A percentile compares a stretch with the other conserved stretches of the same genome.
Conservation (phyloP, 116 monocot species). For the Posidonia oceanica region DNA sequence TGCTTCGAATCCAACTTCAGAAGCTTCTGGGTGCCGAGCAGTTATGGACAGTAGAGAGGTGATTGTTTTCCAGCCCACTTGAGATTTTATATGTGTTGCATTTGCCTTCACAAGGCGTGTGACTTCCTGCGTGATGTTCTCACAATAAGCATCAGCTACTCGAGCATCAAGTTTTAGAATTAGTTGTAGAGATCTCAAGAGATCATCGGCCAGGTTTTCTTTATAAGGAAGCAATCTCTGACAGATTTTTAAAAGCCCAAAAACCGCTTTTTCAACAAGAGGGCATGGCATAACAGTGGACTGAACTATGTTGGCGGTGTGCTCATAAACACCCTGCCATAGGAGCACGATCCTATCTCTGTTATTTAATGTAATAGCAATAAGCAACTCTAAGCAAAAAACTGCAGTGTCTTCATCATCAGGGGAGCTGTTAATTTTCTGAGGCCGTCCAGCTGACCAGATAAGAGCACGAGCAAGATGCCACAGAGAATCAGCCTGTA, state of each 20-base stretch:
- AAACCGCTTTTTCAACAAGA: constrained; percentile 84
- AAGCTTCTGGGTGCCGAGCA: constrained; percentile 75
- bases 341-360: constrained; percentile 62
- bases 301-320: constrained; percentile 72
- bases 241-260: constrained; percentile 62
- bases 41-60: constrained; percentile 65
- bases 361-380: constrained; percentile 68
- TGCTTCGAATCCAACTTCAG: constrained; percentile 77
- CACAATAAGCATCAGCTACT: constrained; percentile 89
- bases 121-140: constrained; percentile 88
- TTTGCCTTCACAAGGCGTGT: constrained; percentile 78
- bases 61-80: constrained; percentile 72
- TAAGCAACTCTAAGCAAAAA: constrained; percentile 74
- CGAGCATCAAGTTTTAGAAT: constrained; percentile 85
- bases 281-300: constrained; percentile 64
- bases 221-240: constrained; percentile 81
- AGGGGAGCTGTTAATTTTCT: constrained; percentile 38
- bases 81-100: constrained; percentile 68
- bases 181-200: constrained; percentile 63
- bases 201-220: constrained; percentile 80
- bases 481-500: constrained; percentile 66
- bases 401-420: constrained; percentile 80
- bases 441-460: constrained; percentile 50
- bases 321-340: constrained; percentile 64
- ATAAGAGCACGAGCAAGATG: constrained; percentile 73